Evolutionary conservation across 192 early-diverging fungal genomes (phyloP).

Genomic region (Backusella australiensis): DNA sequence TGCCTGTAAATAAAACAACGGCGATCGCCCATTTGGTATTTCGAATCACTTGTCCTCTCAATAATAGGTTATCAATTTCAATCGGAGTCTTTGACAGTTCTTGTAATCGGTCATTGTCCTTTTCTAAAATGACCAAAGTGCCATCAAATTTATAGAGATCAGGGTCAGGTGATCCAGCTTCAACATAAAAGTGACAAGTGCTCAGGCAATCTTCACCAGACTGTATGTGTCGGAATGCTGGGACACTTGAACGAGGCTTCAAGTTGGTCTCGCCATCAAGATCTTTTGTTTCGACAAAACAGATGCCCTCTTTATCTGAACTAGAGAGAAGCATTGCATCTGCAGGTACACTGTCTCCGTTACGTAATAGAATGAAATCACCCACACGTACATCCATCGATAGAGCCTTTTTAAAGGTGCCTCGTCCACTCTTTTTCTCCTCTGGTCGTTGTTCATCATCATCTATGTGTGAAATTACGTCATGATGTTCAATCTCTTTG

Average conservation of each 20-base stretch:
- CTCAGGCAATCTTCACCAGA: constrained; percentile 71
- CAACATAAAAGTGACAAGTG: constrained; percentile 55
- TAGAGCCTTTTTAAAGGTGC: constrained; percentile 13
- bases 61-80: constrained; percentile 73
- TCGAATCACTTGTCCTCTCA: constrained; percentile 85
- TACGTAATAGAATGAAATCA: constrained; percentile 81
- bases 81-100: constrained; percentile 55
- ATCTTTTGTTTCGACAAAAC: constrained; percentile 93
- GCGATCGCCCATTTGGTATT: constrained; percentile 93
- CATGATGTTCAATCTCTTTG: neutral
- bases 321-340: constrained; percentile 82
- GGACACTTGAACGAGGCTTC: constrained; percentile 72
- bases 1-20: constrained; percentile 79
- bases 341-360: constrained; percentile 82
- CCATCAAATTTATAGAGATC: constrained; percentile 79
- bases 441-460: neutral
- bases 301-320: constrained; percentile 69
- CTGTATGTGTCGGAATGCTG: constrained; percentile 62
- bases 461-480: neutral
- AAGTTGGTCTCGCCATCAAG: constrained; percentile 97
- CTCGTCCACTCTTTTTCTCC: neutral
- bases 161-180: constrained; percentile 74
- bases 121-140: constrained; percentile 51
- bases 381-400: constrained; percentile 70
- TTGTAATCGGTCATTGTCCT: neutral